Conservation (phyloP, 768 basidiomycete species). For the Calocybe cyanea region DNA sequence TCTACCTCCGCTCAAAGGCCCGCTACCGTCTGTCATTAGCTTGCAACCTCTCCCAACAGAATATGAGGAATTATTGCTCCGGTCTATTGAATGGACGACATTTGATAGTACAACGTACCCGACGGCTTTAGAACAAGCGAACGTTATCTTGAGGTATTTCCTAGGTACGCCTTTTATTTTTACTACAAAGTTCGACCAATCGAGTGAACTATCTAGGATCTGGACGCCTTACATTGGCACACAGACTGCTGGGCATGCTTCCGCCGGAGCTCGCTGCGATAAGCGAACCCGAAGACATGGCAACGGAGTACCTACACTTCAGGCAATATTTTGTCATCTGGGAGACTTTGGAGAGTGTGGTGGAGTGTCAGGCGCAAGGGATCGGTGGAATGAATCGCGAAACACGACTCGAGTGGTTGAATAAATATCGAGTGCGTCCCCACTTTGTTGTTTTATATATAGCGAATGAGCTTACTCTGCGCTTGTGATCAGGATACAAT, state of each 20-base stretch:
- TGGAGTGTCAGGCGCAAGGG: constrained; percentile 57
- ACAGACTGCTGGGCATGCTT: constrained; percentile 51
- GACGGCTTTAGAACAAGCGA: constrained; percentile 82
- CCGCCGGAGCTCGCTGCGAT: constrained; percentile 62
- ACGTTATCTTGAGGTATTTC: constrained; percentile 86
- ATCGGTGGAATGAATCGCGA: constrained; percentile 57
- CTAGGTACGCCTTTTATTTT: constrained; percentile 52
- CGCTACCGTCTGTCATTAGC: neutral
- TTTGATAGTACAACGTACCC: constrained; percentile 69
- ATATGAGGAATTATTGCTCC: constrained; percentile 51
- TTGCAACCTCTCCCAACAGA: neutral
- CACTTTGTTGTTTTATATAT: neutral
- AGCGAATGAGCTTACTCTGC: too few species aligned
- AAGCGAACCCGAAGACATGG: constrained; percentile 63
- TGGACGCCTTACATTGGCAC: constrained; percentile 72
- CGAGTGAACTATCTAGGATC: constrained; percentile 41
- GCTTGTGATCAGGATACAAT: constrained; percentile 43
- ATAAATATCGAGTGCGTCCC: constrained; percentile 56
- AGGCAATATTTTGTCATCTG: constrained; percentile 76
- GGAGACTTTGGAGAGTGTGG: constrained; percentile 59
- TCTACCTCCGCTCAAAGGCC: neutral
- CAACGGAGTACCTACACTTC: constrained; percentile 76
- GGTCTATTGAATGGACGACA: constrained; percentile 93
- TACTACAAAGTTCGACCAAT: neutral
- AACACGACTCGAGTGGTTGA: constrained; percentile 55